Percentiles rank a stretch among this genome's conserved stretches.
These are phyloP conservation scores for Chlorella sp. DNA, from an alignment of 139 green algal genomes.

Conservation along the genomic window DNA sequence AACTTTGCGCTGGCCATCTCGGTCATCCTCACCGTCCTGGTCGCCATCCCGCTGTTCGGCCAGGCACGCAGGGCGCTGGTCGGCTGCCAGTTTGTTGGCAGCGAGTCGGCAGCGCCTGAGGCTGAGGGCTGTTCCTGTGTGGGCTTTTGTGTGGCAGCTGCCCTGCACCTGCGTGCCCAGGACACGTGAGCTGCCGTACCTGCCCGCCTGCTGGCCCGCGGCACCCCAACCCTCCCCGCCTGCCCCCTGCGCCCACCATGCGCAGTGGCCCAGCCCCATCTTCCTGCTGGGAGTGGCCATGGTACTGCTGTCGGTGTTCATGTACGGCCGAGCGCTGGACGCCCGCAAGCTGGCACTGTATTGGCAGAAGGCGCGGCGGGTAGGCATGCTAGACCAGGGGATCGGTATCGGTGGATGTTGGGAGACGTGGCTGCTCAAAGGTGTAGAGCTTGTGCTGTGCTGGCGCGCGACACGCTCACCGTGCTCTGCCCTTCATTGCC, in stretches of 20 bases:
- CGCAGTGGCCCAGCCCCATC: conserved; percentile 56
- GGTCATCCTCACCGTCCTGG: conserved; percentile 66
- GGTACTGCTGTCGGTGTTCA: conserved; percentile 61
- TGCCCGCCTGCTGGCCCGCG: not conserved
- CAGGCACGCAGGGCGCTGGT: not conserved
- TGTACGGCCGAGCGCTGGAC: conserved; percentile 46
- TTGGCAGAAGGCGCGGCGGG: not conserved
- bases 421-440: too few species aligned
- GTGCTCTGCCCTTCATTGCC: too few species aligned
- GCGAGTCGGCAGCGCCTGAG: too few species aligned
- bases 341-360: not conserved
- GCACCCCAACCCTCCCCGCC: not conserved
- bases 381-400: not conserved
- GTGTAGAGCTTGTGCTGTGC: too few species aligned
- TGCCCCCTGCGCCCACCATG: not conserved
- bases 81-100: too few species aligned
- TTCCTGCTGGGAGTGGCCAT: conserved; percentile 55
- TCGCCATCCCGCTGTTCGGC: conserved; percentile 63
- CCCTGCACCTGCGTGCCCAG: not conserved
- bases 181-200: not conserved
- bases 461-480: too few species aligned
- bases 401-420: too few species aligned
- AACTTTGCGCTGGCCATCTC: conserved; percentile 70
- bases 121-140: too few species aligned
- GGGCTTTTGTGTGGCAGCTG: too few species aligned